Evolutionary conservation across 2,329 filamentous ascomycete genomes (phyloP).

Genomic region (Furcasterigmium sp.): DNA sequence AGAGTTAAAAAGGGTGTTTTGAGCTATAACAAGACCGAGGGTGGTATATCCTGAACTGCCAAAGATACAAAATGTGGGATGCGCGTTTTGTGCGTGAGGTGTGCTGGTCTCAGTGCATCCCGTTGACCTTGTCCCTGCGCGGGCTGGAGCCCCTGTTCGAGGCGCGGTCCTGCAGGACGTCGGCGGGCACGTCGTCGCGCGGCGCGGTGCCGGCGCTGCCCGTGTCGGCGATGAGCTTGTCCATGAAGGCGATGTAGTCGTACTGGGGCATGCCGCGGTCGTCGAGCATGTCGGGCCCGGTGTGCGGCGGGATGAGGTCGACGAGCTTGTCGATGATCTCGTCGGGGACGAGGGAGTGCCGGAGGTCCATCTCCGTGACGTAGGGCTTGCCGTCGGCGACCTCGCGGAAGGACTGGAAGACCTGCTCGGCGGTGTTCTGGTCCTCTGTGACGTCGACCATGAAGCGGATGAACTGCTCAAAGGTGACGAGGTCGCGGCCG

Average conservation of each 20-base stretch:
- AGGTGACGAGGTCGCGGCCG: slow-evolving; percentile 76
- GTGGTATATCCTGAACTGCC: slow-evolving; percentile 1
- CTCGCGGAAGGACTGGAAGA: slow-evolving; percentile 95
- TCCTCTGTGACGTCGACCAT: slow-evolving; percentile 99
- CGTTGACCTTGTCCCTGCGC: slow-evolving; percentile 29
- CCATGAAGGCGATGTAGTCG: slow-evolving; percentile 97
- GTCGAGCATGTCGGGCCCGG: slow-evolving; percentile 77
- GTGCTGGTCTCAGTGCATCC: too few relatives aligned
- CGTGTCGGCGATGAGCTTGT: slow-evolving; percentile 61
- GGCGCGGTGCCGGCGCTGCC: slow-evolving; percentile 15
- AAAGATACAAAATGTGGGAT: not conserved
- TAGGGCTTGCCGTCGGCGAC: slow-evolving; percentile 98
- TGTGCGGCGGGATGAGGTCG: slow-evolving; percentile 78
- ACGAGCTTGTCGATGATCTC: slow-evolving; percentile 93
- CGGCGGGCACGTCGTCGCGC: slow-evolving; percentile 18
- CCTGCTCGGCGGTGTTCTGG: slow-evolving; percentile 96
- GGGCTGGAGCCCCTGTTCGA: slow-evolving; percentile 25
- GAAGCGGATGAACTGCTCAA: slow-evolving; percentile 98
- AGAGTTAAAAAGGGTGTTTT: not conserved
- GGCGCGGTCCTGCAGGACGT: slow-evolving; percentile 25
- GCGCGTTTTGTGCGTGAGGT: too few relatives aligned
- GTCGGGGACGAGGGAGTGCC: slow-evolving; percentile 91
- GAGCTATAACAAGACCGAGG: not conserved
- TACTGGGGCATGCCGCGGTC: slow-evolving; percentile 83
- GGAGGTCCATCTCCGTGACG: slow-evolving; percentile 93